Conservation (phyloP, 768 basidiomycete genomes). For the Hypsizygus marmoreus region DNA sequence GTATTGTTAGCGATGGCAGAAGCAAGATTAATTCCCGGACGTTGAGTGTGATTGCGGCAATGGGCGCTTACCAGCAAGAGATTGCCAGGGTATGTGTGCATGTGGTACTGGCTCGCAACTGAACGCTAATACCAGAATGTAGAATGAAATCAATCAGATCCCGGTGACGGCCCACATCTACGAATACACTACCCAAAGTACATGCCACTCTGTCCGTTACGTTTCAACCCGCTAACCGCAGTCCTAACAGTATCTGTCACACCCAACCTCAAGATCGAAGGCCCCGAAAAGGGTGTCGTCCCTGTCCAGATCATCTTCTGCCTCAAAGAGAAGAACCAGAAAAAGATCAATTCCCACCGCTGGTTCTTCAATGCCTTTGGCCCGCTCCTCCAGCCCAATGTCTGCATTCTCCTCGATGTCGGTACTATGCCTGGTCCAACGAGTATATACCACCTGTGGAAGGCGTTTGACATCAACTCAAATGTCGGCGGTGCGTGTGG, state of each 20-base stretch:
- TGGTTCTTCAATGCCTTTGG: slow-evolving; percentile 96
- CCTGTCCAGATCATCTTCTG: slow-evolving; percentile 95
- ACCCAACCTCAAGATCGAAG: slow-evolving; percentile 80
- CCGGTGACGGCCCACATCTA: slow-evolving; percentile 89
- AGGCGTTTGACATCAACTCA: slow-evolving; percentile 90
- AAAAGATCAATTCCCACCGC: slow-evolving; percentile 93
- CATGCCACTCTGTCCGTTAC: background rate
- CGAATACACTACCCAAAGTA: slow-evolving; percentile 92
- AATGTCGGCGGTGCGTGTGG: slow-evolving; percentile 93
- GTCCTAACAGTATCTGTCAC: slow-evolving; percentile 68
- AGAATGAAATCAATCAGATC: slow-evolving; percentile 79
- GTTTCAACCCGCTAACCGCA: background rate
- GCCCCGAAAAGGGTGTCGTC: slow-evolving; percentile 74
- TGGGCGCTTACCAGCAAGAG: slow-evolving; percentile 96
- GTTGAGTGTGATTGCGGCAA: slow-evolving; percentile 84
- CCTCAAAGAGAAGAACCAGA: slow-evolving; percentile 90
- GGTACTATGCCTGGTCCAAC: slow-evolving; percentile 81
- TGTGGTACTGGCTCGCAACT: background rate
- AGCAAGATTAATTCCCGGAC: slow-evolving; percentile 83
- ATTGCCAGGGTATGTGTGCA: slow-evolving; percentile 68
- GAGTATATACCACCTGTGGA: slow-evolving; percentile 91
- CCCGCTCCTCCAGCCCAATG: slow-evolving; percentile 82
- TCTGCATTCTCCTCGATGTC: slow-evolving; percentile 91
- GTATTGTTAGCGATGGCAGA: slow-evolving; percentile 87
- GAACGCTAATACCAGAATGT: background rate